Conservation (phyloP, 169 alveolate species). For the Cryptosporidium ubiquitum region DNA sequence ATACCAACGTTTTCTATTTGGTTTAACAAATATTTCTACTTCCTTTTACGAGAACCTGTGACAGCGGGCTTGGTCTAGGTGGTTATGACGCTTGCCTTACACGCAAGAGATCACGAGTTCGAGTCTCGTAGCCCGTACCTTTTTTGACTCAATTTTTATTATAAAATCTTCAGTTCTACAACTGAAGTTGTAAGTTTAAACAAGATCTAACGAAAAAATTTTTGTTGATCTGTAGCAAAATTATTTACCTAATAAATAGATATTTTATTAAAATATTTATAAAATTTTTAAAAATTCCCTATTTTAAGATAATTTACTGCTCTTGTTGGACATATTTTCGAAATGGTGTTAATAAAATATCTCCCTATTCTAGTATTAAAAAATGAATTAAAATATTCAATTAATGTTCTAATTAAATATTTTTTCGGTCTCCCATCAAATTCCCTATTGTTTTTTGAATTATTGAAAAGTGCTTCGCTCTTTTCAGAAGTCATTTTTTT, state of each 20-base stretch:
- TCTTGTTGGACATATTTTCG: conserved; percentile 53
- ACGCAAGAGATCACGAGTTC: conserved; percentile 77
- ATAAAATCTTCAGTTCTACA: too few relatives aligned
- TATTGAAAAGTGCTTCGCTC: conserved; percentile 34
- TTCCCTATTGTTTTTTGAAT: neutral
- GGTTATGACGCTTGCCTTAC: conserved; percentile 76
- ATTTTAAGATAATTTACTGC: neutral
- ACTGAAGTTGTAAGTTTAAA: too few relatives aligned
- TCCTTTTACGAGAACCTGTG: neutral
- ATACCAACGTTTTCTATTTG: neutral
- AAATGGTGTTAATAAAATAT: neutral
- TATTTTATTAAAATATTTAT: neutral
- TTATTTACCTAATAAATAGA: neutral
- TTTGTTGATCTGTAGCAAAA: neutral
- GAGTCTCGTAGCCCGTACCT: conserved; percentile 76
- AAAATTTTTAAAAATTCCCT: neutral
- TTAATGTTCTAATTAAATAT: neutral
- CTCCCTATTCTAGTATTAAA: conserved; percentile 1
- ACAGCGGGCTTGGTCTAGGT: conserved; percentile 76
- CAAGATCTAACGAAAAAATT: neutral
- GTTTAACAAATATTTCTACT: neutral
- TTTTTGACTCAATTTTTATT: neutral
- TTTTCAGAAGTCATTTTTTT: neutral
- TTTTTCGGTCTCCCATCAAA: neutral
- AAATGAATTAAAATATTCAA: neutral